These are phyloP conservation scores for Alternaria sp. DNA, from an alignment of 2,329 filamentous ascomycete genomes.

Conservation along the genomic window DNA sequence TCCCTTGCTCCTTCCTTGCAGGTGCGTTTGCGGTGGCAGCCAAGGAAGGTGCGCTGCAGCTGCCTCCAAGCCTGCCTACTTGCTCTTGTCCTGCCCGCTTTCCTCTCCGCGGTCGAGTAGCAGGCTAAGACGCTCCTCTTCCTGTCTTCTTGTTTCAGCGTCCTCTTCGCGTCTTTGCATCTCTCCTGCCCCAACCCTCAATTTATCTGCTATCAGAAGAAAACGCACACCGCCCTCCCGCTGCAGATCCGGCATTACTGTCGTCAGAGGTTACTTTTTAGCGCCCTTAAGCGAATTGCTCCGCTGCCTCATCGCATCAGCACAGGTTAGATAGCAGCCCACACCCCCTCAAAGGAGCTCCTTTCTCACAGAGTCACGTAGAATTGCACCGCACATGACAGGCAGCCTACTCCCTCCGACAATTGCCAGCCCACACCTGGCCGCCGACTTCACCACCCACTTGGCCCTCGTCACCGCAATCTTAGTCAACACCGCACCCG, in stretches of 20 bases:
- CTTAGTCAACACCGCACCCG: constrained; percentile 34
- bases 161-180: background rate
- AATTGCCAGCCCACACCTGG: constrained; percentile 26
- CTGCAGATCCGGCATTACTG: constrained; percentile 23
- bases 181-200: background rate
- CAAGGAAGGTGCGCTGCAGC: constrained; percentile 21
- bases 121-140: background rate
- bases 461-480: constrained; percentile 48
- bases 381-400: constrained; percentile 25
- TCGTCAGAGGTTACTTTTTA: constrained; percentile 43
- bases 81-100: constrained; percentile 8
- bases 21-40: constrained; percentile 20
- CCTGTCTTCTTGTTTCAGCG: background rate
- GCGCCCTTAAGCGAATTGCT: constrained; percentile 45
- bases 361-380: constrained; percentile 32
- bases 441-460: constrained; percentile 20
- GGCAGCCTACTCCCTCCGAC: constrained; percentile 30
- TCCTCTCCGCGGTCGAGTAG: constrained; percentile 5
- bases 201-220: constrained; percentile 6
- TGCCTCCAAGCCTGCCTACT: constrained; percentile 7
- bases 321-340: constrained; percentile 42
- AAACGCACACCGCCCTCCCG: constrained; percentile 19
- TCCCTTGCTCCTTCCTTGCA: constrained; percentile 41
- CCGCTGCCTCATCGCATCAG: constrained; percentile 43
- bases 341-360: constrained; percentile 32